phyloP scores from a whole-genome alignment of 345 rosid genomes.

The Ceriops zippeliana region DNA sequence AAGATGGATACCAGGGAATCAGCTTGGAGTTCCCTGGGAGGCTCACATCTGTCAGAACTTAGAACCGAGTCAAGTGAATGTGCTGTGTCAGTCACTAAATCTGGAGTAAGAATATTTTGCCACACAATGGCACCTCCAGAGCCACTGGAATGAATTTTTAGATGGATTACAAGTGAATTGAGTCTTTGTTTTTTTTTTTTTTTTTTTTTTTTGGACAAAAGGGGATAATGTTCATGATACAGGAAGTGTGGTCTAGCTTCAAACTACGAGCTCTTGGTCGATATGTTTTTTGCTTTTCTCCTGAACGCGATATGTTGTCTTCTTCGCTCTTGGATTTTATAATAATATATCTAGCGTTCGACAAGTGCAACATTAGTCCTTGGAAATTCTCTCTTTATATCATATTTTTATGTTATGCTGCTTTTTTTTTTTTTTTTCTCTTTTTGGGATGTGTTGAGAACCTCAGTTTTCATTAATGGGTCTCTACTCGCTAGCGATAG shows the following conservation, averaged over 20 bases:
- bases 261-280: constrained; percentile 23
- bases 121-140: constrained; percentile 31
- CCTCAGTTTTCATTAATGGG: no score
- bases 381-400: no score
- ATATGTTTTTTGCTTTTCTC: not conserved
- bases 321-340: not conserved
- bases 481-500: no score
- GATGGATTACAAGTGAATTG: constrained; percentile 17
- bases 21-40: not conserved
- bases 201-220: not conserved
- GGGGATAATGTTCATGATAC: constrained; percentile 39
- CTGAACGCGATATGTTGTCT: not conserved
- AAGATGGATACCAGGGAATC: not conserved
- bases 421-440: no score
- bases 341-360: no score
- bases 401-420: no score
- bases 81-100: not conserved
- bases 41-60: not conserved
- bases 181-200: not conserved
- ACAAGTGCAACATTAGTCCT: no score
- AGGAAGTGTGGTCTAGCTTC: constrained; percentile 53
- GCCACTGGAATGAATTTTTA: constrained; percentile 42
- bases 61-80: no score
- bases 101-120: not conserved
- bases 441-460: no score